Evolutionary conservation across 306 rosid species (phyloP), one percentile per base, ranked within the genome.

Genomic region (Hippophae gyantsensis): DNA sequence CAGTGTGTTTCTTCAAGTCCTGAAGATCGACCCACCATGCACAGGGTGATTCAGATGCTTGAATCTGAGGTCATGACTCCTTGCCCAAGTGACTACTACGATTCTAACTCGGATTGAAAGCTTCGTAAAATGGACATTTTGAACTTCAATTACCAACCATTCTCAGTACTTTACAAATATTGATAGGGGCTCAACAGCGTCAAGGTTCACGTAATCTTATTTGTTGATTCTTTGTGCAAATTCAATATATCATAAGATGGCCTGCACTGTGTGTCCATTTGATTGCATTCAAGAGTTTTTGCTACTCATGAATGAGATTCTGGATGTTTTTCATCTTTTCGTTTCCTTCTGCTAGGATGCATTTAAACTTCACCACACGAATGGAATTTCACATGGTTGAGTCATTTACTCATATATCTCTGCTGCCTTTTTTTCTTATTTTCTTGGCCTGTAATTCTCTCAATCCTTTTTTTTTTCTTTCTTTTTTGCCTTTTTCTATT

Each of bases 21-120:
- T 25, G 97, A 88, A 62, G 99, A 93, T 63, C 87, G 97, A 46
- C 99, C 95, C 54, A 86, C 94, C 6, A 93, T 93, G 99, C 99
- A 93, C 63, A 77, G 99, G 69, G 95, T 93, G 54, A 86, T 88
- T 68, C 95, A 93, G 82, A 58, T 88, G 63, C 88, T 93, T 61
- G 99, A 93, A 78, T 79, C 99, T 27, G 99, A 93, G 77, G 88
- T 93, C 67, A 79, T 84, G 86, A 86, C 99, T 57, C 99, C 96
- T 7, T 93, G 97, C 86, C 97, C 93, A 54, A 88, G 99, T 61
- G 97, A 93, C 72, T 93, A 86, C 68, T 93, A 82, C 25, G 99
- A 86, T 70, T 81, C 95, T 57, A 81, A 56, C 76, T 84, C 95
- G 9, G 99, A 92, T 11, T 93, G 68, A 77, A 69, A 57, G 55